phyloP scores from a whole-genome alignment of 1,139 yeast genomes.

The Taiozyma sp. region DNA sequence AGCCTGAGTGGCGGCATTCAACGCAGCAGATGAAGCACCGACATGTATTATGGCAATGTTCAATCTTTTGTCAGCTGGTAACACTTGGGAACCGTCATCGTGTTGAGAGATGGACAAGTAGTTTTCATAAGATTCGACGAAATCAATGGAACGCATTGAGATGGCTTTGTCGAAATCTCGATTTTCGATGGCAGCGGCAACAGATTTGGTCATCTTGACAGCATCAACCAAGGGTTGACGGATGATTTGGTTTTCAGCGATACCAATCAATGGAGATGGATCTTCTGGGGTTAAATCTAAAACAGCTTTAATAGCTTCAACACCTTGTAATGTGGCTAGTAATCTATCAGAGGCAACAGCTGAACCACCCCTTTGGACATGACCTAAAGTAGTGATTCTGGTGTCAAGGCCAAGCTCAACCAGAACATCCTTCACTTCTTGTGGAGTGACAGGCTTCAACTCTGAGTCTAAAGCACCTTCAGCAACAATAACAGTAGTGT shows the following conservation, averaged over 20 bases:
- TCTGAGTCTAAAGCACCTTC: slow-evolving; percentile 77
- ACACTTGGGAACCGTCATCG: slow-evolving; percentile 54
- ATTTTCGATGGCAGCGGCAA: slow-evolving; percentile 59
- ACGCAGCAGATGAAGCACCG: slow-evolving; percentile 83
- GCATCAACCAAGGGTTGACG: slow-evolving; percentile 71
- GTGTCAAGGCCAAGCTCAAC: slow-evolving; percentile 75
- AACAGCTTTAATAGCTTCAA: slow-evolving; percentile 77
- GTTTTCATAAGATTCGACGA: slow-evolving; percentile 60
- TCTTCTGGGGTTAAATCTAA: slow-evolving; percentile 64
- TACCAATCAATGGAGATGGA: slow-evolving; percentile 75
- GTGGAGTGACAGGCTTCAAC: slow-evolving; percentile 59
- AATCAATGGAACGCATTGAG: slow-evolving; percentile 65
- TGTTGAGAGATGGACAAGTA: slow-evolving; percentile 62
- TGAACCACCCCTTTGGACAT: slow-evolving; percentile 84
- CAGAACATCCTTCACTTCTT: slow-evolving; percentile 64
- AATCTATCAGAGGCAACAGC: slow-evolving; percentile 78
- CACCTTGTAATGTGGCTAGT: slow-evolving; percentile 78
- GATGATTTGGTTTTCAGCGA: slow-evolving; percentile 66
- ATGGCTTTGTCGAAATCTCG: slow-evolving; percentile 64
- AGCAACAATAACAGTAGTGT: slow-evolving; percentile 77
- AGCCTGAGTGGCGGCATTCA: slow-evolving; percentile 74
- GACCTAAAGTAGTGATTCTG: slow-evolving; percentile 75
- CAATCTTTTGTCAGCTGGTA: slow-evolving; percentile 53
- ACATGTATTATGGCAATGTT: slow-evolving; percentile 71
- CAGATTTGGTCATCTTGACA: slow-evolving; percentile 62